Evolutionary conservation across 768 basidiomycete genomes (phyloP).

Genomic region (Neoboletus brunneissimus): DNA sequence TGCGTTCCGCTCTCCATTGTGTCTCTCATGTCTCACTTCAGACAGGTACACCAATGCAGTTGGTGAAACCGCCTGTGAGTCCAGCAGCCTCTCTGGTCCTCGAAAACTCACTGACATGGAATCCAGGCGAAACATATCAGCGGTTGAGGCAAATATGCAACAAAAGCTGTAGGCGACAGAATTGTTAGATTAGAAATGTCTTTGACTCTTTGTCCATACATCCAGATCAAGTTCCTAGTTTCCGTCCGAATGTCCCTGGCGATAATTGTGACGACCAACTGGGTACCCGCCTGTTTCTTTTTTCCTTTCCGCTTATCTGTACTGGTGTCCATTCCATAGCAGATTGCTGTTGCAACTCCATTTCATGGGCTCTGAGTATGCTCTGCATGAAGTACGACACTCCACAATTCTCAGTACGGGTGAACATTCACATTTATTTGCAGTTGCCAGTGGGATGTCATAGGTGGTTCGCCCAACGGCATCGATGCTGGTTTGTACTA

Average conservation of each 20-base stretch:
- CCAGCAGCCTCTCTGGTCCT: background rate
- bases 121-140: constrained; percentile 24
- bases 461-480: constrained; percentile 4
- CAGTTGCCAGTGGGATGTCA: constrained; percentile 25
- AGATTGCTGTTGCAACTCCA: constrained; percentile 29
- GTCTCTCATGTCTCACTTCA: background rate
- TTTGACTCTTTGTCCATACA: background rate
- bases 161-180: constrained; percentile 12
- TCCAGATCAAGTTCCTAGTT: constrained; percentile 21
- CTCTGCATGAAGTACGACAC: constrained; percentile 25
- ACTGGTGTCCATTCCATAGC: constrained; percentile 4
- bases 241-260: constrained; percentile 21
- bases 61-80: constrained; percentile 30
- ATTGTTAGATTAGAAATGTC: background rate
- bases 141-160: constrained; percentile 28
- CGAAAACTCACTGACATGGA: background rate
- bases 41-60: constrained; percentile 25
- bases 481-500: constrained; percentile 16
- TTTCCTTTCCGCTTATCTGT: background rate
- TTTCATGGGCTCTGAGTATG: constrained; percentile 28
- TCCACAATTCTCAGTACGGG: too few relatives aligned
- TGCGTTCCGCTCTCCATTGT: background rate
- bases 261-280: constrained; percentile 28
- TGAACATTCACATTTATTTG: background rate
- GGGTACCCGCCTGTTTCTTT: constrained; percentile 5